These are phyloP conservation scores for Agaricales sp. DNA, from an alignment of 1,284 basidiomycete genomes.

Conservation along the genomic window DNA sequence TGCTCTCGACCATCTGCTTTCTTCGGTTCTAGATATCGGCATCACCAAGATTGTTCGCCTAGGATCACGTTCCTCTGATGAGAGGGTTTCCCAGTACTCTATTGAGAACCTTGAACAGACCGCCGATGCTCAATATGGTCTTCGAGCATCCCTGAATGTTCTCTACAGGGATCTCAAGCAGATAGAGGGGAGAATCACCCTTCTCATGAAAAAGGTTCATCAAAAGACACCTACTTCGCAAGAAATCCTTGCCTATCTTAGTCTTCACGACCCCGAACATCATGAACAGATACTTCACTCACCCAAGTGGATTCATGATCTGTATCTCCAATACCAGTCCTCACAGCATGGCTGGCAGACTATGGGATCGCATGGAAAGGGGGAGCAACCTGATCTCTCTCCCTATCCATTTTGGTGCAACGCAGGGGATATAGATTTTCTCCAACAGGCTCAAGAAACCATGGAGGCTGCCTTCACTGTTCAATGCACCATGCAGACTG, in stretches of 20 bases:
- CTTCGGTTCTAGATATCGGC: constrained; percentile 44
- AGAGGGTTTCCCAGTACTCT: constrained; percentile 43
- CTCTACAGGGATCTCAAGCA: constrained; percentile 31
- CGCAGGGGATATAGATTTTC: background rate
- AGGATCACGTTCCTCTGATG: constrained; percentile 50
- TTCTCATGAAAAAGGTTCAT: constrained; percentile 32
- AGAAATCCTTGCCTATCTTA: constrained; percentile 29
- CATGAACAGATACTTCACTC: constrained; percentile 24
- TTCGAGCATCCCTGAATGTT: constrained; percentile 22
- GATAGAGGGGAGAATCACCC: constrained; percentile 32
- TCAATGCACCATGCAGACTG: background rate
- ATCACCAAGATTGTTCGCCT: constrained; percentile 62
- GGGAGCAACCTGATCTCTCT: background rate
- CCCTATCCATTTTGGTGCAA: background rate
- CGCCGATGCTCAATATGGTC: constrained; percentile 26
- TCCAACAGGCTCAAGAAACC: background rate
- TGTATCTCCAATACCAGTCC: background rate
- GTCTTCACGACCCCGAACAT: constrained; percentile 31
- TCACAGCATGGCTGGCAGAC: background rate
- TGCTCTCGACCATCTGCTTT: constrained; percentile 61
- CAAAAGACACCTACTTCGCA: constrained; percentile 25
- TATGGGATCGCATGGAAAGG: background rate
- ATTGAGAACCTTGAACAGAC: constrained; percentile 44
- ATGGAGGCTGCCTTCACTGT: background rate
- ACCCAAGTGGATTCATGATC: constrained; percentile 29